phyloP scores from a whole-genome alignment of 805 yeast species.

The Aciculoconidium aculeatum region DNA sequence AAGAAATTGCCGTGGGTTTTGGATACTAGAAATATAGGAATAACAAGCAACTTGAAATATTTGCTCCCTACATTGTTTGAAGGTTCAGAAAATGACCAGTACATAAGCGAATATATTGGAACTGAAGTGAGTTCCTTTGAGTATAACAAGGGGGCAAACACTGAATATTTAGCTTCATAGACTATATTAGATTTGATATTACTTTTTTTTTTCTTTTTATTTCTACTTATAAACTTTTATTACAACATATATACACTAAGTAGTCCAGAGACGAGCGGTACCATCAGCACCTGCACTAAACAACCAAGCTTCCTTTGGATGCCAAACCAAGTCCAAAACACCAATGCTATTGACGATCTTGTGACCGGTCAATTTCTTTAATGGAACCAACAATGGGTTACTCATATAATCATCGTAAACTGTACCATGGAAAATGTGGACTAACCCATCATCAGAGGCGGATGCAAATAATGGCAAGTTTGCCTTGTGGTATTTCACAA shows the following conservation, averaged over 20 bases:
- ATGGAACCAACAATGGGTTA: conserved; percentile 91
- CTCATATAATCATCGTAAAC: conserved; percentile 94
- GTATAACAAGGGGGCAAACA: conserved; percentile 3
- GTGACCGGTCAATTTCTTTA: conserved; percentile 91
- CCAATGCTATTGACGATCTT: conserved; percentile 75
- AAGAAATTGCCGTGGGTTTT: conserved; percentile 31
- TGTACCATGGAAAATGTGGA: conserved; percentile 94
- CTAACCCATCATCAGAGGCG: conserved; percentile 88
- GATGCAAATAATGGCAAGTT: conserved; percentile 87
- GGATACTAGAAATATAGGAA: conserved; percentile 31
- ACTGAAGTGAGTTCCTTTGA: conserved; percentile 3
- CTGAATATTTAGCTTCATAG: conserved; percentile 3
- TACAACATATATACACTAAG: conserved; percentile 26
- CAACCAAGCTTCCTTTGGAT: conserved; percentile 97
- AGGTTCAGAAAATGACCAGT: conserved; percentile 19
- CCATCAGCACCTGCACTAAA: conserved; percentile 97
- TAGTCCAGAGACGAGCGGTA: conserved; percentile 93
- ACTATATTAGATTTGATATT: conserved; percentile 1
- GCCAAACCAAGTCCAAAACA: conserved; percentile 86
- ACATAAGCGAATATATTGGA: conserved; percentile 19
- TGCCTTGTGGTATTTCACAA: conserved; percentile 79
- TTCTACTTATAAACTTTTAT: neutral
- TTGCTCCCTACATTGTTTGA: conserved; percentile 20
- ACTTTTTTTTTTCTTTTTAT: neutral
- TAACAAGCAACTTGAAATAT: conserved; percentile 33